Percentiles rank a stretch among this genome's conserved stretches.
These are phyloP conservation scores for Clonostachys rhizophaga DNA, from an alignment of 2,329 filamentous ascomycete genomes.

Conservation along the genomic window DNA sequence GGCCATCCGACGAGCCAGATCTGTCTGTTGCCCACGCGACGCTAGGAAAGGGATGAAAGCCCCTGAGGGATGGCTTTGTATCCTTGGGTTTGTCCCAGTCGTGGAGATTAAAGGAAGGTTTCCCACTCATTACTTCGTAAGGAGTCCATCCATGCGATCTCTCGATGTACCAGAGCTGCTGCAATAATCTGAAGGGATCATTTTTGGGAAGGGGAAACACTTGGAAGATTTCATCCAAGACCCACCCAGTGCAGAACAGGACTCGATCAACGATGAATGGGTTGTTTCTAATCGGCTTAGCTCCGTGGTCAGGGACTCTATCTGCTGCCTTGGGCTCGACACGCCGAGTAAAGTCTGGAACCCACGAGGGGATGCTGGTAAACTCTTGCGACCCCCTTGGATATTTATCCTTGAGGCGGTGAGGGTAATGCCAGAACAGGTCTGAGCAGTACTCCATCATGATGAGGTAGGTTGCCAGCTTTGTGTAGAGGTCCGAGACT, in stretches of 20 bases:
- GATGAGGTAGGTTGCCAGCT: background rate
- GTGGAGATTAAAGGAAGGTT: background rate
- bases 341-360: background rate
- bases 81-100: background rate
- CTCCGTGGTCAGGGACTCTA: background rate
- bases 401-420: background rate
- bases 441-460: background rate
- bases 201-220: background rate
- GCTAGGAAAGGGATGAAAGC: background rate
- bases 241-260: background rate
- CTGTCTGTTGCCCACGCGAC: background rate
- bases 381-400: too few relatives aligned
- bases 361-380: background rate
- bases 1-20: background rate
- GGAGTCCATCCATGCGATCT: background rate
- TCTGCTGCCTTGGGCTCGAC: background rate
- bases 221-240: background rate
- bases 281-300: background rate
- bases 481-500: background rate
- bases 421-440: background rate
- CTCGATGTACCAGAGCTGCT: constrained; percentile 1
- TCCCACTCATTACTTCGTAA: background rate
- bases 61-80: background rate
- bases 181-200: background rate
- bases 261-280: background rate